phyloP scores from a whole-genome alignment of 176 grass and related monocot species.

The Aegilops umbellulata region DNA sequence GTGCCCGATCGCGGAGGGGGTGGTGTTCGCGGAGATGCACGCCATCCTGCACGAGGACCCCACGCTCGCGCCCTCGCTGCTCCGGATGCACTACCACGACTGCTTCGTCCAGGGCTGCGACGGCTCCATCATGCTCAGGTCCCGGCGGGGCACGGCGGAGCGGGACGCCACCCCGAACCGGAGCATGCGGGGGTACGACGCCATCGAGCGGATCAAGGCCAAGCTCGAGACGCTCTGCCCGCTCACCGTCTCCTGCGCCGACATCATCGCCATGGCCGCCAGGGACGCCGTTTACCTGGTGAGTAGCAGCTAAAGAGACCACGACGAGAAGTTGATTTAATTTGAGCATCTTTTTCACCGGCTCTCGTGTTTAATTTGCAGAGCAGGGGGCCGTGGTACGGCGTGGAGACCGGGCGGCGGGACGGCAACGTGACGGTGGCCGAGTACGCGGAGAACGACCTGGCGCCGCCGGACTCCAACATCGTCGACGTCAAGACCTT shows the following conservation, averaged over 20 bases:
- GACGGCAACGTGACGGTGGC: constrained; percentile 53
- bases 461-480: constrained; percentile 66
- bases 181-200: constrained; percentile 45
- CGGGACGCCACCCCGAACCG: constrained; percentile 51
- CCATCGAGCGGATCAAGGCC: constrained; percentile 56
- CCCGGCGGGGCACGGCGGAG: constrained; percentile 32
- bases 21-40: constrained; percentile 48
- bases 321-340: background rate
- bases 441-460: constrained; percentile 50
- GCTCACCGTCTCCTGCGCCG: constrained; percentile 58
- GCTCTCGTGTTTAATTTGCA: background rate
- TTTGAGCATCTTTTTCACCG: no score
- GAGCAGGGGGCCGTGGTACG: constrained; percentile 55
- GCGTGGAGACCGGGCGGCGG: constrained; percentile 56
- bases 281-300: constrained; percentile 50
- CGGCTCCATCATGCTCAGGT: constrained; percentile 46
- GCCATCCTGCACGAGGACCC: constrained; percentile 34
- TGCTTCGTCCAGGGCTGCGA: constrained; percentile 69
- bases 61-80: constrained; percentile 47
- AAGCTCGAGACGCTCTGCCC: constrained; percentile 47
- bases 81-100: constrained; percentile 74
- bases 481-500: constrained; percentile 67
- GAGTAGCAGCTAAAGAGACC: no score
- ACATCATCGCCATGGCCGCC: constrained; percentile 57
- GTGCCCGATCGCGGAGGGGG: constrained; percentile 44